Percentiles rank a stretch among this genome's conserved stretches.
Conservation (phyloP, 2,329 filamentous ascomycete species). For the Ceratocystis huliohia region DNA sequence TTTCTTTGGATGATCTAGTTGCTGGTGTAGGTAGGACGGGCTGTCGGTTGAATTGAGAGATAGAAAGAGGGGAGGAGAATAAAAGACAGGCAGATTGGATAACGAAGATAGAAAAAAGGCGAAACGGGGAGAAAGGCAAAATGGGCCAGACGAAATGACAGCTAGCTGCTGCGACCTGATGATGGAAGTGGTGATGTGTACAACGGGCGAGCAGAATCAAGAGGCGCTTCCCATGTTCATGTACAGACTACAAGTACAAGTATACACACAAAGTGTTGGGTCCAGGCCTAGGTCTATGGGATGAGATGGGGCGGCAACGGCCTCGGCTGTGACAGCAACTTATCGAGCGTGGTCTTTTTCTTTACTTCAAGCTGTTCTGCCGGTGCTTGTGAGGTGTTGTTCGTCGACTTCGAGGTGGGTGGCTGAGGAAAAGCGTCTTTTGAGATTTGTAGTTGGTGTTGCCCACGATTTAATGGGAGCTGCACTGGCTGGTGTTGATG, state of each 20-base stretch:
- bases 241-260: background rate
- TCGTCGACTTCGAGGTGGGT: background rate
- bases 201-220: slow-evolving; percentile 15
- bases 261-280: background rate
- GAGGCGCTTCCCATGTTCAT: slow-evolving; percentile 10
- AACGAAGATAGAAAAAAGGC: background rate
- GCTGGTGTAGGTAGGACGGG: background rate
- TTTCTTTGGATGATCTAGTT: background rate
- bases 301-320: background rate
- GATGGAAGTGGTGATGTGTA: background rate
- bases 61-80: background rate
- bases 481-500: too few species aligned
- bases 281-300: background rate
- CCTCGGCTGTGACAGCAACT: background rate
- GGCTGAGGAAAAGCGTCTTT: too few species aligned
- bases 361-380: background rate
- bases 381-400: background rate
- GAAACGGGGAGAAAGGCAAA: background rate
- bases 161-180: background rate
- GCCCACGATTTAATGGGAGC: background rate
- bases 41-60: too few species aligned
- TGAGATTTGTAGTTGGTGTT: background rate
- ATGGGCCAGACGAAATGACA: background rate
- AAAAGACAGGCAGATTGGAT: background rate
- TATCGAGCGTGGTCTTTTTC: background rate